A percentile compares a stretch with the other conserved stretches of the same genome.
phyloP scores from a whole-genome alignment of 805 yeast genomes.

The Priceomyces haplophilus region DNA sequence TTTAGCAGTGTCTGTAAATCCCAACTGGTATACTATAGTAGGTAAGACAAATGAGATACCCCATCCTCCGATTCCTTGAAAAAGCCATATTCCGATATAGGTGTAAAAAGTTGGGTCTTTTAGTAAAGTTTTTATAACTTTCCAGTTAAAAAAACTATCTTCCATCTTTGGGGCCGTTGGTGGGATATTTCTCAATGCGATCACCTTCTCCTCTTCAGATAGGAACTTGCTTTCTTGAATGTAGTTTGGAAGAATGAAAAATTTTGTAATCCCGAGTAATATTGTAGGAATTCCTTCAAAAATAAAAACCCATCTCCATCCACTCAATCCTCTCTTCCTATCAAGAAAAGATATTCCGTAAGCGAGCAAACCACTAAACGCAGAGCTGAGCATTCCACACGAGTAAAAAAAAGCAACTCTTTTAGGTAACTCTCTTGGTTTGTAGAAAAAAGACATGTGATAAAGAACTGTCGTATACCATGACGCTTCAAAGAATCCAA shows the following conservation, averaged over 20 bases:
- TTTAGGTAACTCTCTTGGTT: slow-evolving; percentile 52
- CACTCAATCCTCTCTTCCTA: slow-evolving; percentile 17
- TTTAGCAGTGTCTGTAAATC: slow-evolving; percentile 17
- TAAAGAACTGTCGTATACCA: slow-evolving; percentile 52
- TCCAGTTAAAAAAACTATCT: slow-evolving; percentile 9
- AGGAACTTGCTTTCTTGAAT: slow-evolving; percentile 12
- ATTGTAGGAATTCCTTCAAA: slow-evolving; percentile 14
- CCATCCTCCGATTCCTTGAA: slow-evolving; percentile 18
- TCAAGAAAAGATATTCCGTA: slow-evolving; percentile 20
- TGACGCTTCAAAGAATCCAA: slow-evolving; percentile 31
- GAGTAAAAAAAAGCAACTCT: slow-evolving; percentile 49
- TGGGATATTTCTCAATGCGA: slow-evolving; percentile 7
- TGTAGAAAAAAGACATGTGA: slow-evolving; percentile 67
- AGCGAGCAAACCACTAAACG: slow-evolving; percentile 21
- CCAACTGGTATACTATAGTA: slow-evolving; percentile 16
- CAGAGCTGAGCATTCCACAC: slow-evolving; percentile 20
- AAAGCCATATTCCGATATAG: slow-evolving; percentile 12
- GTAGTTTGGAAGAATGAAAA: slow-evolving; percentile 11
- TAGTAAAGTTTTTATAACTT: slow-evolving; percentile 9
- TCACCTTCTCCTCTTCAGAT: slow-evolving; percentile 9
- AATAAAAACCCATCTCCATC: slow-evolving; percentile 18
- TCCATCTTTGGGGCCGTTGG: slow-evolving; percentile 10
- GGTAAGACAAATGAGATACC: slow-evolving; percentile 19
- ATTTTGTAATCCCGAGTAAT: slow-evolving; percentile 6
- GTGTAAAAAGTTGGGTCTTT: slow-evolving; percentile 13